Evolutionary conservation across 345 rosid genomes (phyloP).

Genomic region (Isatis tinctoria): DNA sequence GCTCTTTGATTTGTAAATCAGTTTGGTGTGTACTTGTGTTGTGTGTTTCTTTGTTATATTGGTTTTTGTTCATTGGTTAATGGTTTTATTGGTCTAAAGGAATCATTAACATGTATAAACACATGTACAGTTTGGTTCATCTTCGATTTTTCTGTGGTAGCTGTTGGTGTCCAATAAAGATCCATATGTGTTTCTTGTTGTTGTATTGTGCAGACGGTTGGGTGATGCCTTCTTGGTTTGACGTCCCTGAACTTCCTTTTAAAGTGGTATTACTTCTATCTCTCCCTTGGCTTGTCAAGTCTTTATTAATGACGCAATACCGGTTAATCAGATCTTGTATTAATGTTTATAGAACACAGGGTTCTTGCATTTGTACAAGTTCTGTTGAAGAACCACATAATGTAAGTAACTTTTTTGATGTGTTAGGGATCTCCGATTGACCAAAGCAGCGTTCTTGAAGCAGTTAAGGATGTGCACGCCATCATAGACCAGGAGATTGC

Average conservation of each 20-base stretch:
- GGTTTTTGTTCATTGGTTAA: no score
- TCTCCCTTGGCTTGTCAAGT: background rate
- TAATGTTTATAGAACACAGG: background rate
- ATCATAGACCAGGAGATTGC: conserved; percentile 73
- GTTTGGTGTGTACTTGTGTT: background rate
- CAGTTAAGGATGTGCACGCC: conserved; percentile 63
- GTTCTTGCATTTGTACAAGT: background rate
- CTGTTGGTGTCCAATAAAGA: background rate
- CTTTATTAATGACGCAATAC: background rate
- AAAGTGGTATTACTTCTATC: conserved; percentile 49
- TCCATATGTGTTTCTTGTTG: background rate
- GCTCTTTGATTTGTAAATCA: background rate
- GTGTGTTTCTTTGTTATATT: background rate
- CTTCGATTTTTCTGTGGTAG: background rate
- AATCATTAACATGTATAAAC: background rate
- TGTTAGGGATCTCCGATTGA: conserved; percentile 63
- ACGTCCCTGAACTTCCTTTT: conserved; percentile 77
- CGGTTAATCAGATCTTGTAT: background rate
- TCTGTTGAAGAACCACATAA: background rate
- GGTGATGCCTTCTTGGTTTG: conserved; percentile 95
- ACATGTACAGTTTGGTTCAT: background rate
- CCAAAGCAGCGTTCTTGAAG: conserved; percentile 60
- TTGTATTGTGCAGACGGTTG: conserved; percentile 52
- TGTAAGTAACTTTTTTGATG: background rate
- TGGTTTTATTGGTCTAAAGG: background rate